Evolutionary conservation across 208 protist genomes (phyloP), one percentile per base, ranked within the genome.

Genomic region (Angomonas ambiguus): DNA sequence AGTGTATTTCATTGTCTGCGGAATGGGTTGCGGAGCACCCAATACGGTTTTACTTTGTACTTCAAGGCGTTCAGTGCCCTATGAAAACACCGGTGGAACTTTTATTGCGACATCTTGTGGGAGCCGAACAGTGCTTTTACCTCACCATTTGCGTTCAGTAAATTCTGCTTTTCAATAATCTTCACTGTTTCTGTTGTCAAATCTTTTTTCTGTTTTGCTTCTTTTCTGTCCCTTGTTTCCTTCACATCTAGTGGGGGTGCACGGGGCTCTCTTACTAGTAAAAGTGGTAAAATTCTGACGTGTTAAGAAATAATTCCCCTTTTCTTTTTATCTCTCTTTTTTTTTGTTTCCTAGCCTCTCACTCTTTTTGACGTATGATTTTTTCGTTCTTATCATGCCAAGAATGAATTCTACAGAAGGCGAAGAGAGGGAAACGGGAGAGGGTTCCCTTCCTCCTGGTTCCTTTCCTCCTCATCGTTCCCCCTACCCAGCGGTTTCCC

Each of bases 141-240:
- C 6, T 62, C 16, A 62, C 56, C 13, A 5, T 62, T 62, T 22
- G 56, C 31, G 25, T 28, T 18, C 1, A 59, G 27, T 10, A 10
- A 33, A 59, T 4, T 16, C 41, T 13, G 24, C 22, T 28, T 25
- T 35, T 31, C 34, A 71, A 27, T 75, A 20, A 42, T 25, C 22
- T 11, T 71, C 22, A 41, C 24, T 63, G 10, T 62, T 72, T 31
- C 31, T 25, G 11, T 2, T 71, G 41, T 41, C 10, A 55, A n/a
- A 48, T 13, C 38, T 53, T 60, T 32, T 62, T 20, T 13, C 24
- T 53, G 33, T 32, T 30, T 73, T 41, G 38, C 28, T 18, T 51
- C n/a, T n/a, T n/a, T n/a, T 45, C 38, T 45, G 8, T 45, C 38
- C 38, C 38, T n/a, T 45, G 38, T 45, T 16, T n/a, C 16, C 38